Evolutionary conservation across 2,329 filamentous ascomycete genomes (phyloP).

Genomic region (Colletotrichum endophyticum): DNA sequence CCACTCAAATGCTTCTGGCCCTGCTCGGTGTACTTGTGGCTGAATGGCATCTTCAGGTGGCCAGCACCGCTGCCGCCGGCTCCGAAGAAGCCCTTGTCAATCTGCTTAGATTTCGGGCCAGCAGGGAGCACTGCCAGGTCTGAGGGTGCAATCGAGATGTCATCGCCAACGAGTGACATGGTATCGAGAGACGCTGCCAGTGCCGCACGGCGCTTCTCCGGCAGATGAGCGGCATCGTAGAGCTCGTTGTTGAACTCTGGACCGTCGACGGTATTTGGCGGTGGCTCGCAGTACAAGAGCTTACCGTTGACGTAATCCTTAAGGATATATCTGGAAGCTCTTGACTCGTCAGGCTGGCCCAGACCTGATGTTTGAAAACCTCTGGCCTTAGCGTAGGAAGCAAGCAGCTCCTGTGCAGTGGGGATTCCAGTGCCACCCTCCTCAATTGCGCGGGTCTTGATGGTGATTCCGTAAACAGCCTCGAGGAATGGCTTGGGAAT

Average conservation of each 20-base stretch:
- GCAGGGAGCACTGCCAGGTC: slow-evolving; percentile 58
- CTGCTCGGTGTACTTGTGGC: slow-evolving; percentile 86
- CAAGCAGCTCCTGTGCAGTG: slow-evolving; percentile 83
- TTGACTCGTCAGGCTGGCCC: slow-evolving; percentile 90
- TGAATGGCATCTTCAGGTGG: slow-evolving; percentile 82
- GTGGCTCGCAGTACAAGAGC: slow-evolving; percentile 88
- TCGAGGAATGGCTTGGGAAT: slow-evolving; percentile 91
- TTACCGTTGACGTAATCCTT: slow-evolving; percentile 99
- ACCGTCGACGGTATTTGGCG: slow-evolving; percentile 74
- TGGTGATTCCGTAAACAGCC: slow-evolving; percentile 91
- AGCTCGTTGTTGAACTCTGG: slow-evolving; percentile 86
- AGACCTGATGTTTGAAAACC: slow-evolving; percentile 90
- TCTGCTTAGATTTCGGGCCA: slow-evolving; percentile 74
- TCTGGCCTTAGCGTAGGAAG: slow-evolving; percentile 85
- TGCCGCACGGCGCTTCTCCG: slow-evolving; percentile 76
- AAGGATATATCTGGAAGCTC: slow-evolving; percentile 85
- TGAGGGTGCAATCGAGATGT: slow-evolving; percentile 37
- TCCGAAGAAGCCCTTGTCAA: slow-evolving; percentile 92
- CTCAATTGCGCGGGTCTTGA: slow-evolving; percentile 78
- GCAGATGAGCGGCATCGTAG: slow-evolving; percentile 83
- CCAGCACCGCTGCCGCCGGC: slow-evolving; percentile 62
- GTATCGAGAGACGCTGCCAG: slow-evolving; percentile 57
- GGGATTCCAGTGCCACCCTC: slow-evolving; percentile 91
- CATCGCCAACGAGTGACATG: slow-evolving; percentile 44
- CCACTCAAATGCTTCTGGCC: slow-evolving; percentile 80